Base-by-base conservation (phyloP, 2,329 filamentous ascomycete genomes). In the Aspergillus proliferans region DNA sequence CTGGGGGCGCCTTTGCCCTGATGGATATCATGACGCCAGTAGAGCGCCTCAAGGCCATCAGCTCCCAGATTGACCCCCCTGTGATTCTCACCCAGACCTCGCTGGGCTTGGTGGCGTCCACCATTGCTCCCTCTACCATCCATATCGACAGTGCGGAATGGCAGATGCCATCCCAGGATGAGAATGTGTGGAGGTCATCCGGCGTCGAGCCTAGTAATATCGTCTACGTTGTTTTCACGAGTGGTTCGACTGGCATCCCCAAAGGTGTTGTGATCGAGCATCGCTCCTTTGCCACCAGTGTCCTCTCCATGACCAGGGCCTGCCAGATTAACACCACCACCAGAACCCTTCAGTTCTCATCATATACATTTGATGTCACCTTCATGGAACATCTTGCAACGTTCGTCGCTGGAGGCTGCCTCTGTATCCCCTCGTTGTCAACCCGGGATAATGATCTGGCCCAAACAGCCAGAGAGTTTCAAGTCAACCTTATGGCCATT, bases 171-270 rank as follows among this genome's bases (percentile, higher is more conserved):
- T 14, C 21, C 21, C 14, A n/a, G 10, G 12, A 18, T 15, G 15
- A 14, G 9, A 19, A 21, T 22, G 12, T 18, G 10, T 14, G 21
- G 22, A 14, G 12, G 8, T n/a, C 42, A 12, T n/a, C 21, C 10
- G 8, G 4, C 28, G 43, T 34, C 4, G 7, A 22, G 6, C 43
- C 43, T 10, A 19, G 21, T 43, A 45, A 50, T 38, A n/a, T 46
- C 24, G 68, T 67, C 0, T 75, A 72, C 47, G 26, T 74, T 0
- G 67, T 67, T 21, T 75, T 73, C 50, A 76, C 73, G 0, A 75
- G 71, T 0, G 73, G 73, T 0, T 67, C 65, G 4, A 75, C 72
- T 2, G 72, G 74, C 3, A 63, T 53, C 4, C 73, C 73, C 0
- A 76, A 76, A 52, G 72, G 68, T 0, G 68, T 73, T 6, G 22